Conservation (phyloP, 2,329 filamentous ascomycete genomes). For the Alternaria ventricosa region DNA sequence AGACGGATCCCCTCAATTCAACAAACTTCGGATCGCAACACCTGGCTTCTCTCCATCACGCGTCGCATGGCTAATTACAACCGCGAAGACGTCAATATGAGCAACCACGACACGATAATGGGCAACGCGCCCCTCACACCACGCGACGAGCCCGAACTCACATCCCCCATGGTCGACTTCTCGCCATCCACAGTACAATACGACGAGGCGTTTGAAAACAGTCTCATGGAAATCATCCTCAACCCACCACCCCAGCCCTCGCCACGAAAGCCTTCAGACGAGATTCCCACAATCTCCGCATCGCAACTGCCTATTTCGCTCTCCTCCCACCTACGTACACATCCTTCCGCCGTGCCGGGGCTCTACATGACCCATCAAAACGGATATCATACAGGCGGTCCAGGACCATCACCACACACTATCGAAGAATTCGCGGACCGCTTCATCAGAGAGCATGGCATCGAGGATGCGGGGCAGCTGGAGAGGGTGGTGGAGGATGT, state of each 20-base stretch:
- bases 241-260: conserved; percentile 35
- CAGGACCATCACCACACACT: conserved; percentile 48
- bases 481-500: conserved; percentile 42
- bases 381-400: conserved; percentile 58
- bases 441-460: conserved; percentile 48
- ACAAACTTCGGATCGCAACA: not conserved
- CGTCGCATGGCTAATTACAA: not conserved
- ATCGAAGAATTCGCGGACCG: conserved; percentile 47
- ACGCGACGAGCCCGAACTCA: conserved; percentile 36
- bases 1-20: not conserved
- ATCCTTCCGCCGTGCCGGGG: conserved; percentile 52
- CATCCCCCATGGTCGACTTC: conserved; percentile 47
- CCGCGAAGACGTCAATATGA: conserved; percentile 16
- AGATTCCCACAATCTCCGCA: conserved; percentile 37
- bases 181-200: conserved; percentile 54
- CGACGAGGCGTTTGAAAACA: conserved; percentile 54
- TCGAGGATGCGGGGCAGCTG: conserved; percentile 46
- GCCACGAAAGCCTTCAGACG: conserved; percentile 26
- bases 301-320: conserved; percentile 52
- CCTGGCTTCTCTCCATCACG: not conserved
- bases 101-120: conserved; percentile 30
- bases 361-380: conserved; percentile 54
- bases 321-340: conserved; percentile 51
- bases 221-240: conserved; percentile 50
- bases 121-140: conserved; percentile 43